These are phyloP conservation scores for Saturnispora quitensis DNA, from an alignment of 805 yeast species.

Conservation along the genomic window DNA sequence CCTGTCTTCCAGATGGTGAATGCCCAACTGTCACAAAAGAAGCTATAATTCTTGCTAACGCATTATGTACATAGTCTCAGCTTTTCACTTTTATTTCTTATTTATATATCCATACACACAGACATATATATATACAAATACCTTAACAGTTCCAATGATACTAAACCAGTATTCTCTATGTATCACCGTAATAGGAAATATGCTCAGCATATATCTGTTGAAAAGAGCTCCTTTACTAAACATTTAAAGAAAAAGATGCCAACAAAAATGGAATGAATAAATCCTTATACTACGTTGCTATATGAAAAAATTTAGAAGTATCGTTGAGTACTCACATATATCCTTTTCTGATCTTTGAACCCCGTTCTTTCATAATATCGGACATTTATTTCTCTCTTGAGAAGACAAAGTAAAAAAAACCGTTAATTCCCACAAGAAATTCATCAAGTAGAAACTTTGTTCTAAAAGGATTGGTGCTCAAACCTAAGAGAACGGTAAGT, in stretches of 20 bases:
- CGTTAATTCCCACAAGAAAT: background rate
- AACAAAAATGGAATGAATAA: too few species aligned
- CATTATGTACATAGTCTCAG: background rate
- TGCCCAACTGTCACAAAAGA: conserved; percentile 7
- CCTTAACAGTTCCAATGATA: background rate
- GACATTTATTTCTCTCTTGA: background rate
- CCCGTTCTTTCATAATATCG: background rate
- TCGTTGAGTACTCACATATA: too few species aligned
- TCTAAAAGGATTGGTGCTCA: background rate
- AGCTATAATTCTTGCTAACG: background rate
- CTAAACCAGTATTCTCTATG: background rate
- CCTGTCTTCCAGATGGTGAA: conserved; percentile 22
- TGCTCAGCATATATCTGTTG: background rate
- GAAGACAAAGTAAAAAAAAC: background rate
- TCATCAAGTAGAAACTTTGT: background rate
- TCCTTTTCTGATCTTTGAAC: background rate
- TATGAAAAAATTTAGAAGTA: too few species aligned
- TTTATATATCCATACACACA: background rate
- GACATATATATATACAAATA: background rate
- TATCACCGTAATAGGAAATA: background rate
- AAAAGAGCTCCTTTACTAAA: background rate
- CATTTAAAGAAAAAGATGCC: background rate
- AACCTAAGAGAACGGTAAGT: background rate
- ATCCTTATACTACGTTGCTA: too few species aligned
- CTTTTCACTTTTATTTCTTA: background rate